These are phyloP conservation scores for Peniophora sp. DNA, from an alignment of 1,284 basidiomycete species.

Conservation along the genomic window DNA sequence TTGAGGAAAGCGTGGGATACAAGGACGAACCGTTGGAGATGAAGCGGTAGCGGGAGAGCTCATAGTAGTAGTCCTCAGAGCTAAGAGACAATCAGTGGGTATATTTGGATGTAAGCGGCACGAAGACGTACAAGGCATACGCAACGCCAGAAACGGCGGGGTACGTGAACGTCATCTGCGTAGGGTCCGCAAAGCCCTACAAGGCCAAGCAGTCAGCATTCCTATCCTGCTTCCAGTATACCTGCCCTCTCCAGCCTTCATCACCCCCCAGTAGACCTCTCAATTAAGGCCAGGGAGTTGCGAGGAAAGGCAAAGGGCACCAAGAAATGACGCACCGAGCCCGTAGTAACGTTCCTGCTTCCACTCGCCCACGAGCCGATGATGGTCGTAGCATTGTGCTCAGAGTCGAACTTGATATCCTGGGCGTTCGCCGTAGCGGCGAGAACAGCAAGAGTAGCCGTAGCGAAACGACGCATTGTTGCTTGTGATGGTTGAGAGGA, in stretches of 20 bases:
- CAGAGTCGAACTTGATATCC: constrained; percentile 22
- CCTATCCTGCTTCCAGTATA: no score
- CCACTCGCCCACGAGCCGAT: constrained; percentile 84
- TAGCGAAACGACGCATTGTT: no score
- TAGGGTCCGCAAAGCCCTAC: constrained; percentile 79
- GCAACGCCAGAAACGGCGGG: constrained; percentile 79
- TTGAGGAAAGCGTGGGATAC: no score
- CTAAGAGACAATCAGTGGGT: constrained; percentile 24
- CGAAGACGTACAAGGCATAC: constrained; percentile 72
- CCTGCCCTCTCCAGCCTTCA: no score
- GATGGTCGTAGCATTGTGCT: constrained; percentile 59
- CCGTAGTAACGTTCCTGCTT: constrained; percentile 68
- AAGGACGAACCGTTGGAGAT: constrained; percentile 59
- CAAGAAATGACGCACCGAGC: constrained; percentile 55
- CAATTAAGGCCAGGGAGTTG: no score
- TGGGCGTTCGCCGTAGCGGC: constrained; percentile 30
- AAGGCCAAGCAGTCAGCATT: no score
- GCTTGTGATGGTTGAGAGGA: no score
- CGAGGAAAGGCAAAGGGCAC: background rate
- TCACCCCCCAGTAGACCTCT: no score
- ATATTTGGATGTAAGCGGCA: background rate
- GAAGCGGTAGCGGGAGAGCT: constrained; percentile 85
- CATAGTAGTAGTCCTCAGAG: constrained; percentile 69
- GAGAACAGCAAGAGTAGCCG: constrained; percentile 22
- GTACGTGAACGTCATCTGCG: constrained; percentile 73